A percentile compares a stretch with the other conserved stretches of the same genome.
Evolutionary conservation across 768 basidiomycete genomes (phyloP).

Genomic region (Fistulinella prunicolor): DNA sequence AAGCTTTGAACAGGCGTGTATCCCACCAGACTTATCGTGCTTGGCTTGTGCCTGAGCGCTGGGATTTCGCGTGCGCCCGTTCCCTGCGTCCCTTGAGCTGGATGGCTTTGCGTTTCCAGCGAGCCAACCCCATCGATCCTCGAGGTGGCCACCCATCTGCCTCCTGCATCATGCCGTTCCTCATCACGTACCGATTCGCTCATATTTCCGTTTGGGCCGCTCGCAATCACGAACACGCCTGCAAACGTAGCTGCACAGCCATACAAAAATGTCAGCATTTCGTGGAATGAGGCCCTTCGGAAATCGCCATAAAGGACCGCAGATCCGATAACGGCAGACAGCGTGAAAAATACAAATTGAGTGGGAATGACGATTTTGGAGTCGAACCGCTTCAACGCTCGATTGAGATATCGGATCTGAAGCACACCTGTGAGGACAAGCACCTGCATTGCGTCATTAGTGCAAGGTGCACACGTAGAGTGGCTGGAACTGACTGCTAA

Average conservation of each 20-base stretch:
- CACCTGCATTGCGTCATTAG: slow-evolving; percentile 42
- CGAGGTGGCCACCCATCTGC: slow-evolving; percentile 26
- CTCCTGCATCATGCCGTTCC: slow-evolving; percentile 32
- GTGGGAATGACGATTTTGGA: slow-evolving; percentile 93
- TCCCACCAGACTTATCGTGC: slow-evolving; percentile 59
- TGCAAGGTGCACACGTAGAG: not conserved
- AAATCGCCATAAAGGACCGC: slow-evolving; percentile 96
- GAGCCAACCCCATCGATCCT: slow-evolving; percentile 26
- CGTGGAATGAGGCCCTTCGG: slow-evolving; percentile 73
- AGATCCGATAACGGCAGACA: slow-evolving; percentile 90
- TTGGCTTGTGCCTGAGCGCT: slow-evolving; percentile 49
- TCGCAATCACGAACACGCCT: slow-evolving; percentile 87
- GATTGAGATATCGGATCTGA: slow-evolving; percentile 82
- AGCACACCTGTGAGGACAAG: slow-evolving; percentile 70
- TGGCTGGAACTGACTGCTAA: slow-evolving; percentile 50
- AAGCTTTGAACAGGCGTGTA: slow-evolving; percentile 76
- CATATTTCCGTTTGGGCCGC: slow-evolving; percentile 41
- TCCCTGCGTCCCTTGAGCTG: slow-evolving; percentile 49
- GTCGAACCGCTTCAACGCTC: slow-evolving; percentile 91
- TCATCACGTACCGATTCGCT: slow-evolving; percentile 30
- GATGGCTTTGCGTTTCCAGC: slow-evolving; percentile 28
- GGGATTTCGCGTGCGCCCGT: slow-evolving; percentile 42
- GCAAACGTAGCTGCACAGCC: slow-evolving; percentile 87
- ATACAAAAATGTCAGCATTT: slow-evolving; percentile 80
- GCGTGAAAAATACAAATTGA: slow-evolving; percentile 93